phyloP scores from a whole-genome alignment of 129 eudicot genomes.

The Chrysanthemum makinoi region DNA sequence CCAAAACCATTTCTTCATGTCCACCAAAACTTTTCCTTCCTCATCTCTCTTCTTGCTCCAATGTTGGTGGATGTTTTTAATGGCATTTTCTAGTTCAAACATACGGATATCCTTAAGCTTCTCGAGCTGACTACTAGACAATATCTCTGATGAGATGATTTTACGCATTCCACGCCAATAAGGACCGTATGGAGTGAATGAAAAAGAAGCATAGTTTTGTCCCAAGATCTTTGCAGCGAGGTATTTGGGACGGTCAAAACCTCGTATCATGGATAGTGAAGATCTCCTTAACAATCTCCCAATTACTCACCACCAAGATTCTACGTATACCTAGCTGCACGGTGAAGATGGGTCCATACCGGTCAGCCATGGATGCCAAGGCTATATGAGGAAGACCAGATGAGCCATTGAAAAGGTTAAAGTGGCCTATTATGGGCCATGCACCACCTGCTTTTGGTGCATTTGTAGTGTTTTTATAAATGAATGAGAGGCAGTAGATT shows the following conservation, averaged over 20 bases:
- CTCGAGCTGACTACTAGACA: constrained; percentile 1
- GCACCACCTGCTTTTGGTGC: constrained; percentile 47
- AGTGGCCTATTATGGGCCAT: constrained; percentile 54
- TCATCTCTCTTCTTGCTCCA: not conserved
- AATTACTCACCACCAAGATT: not conserved
- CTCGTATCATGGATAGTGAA: not conserved
- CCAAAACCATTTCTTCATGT: constrained; percentile 11
- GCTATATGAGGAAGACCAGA: constrained; percentile 15
- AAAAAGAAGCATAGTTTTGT: not conserved
- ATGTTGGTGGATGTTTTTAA: not conserved
- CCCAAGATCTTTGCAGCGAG: not conserved
- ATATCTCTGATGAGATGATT: not conserved
- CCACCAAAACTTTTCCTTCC: constrained; percentile 3
- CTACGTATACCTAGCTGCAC: constrained; percentile 1
- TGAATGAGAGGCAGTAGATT: no score
- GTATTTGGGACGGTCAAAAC: constrained; percentile 1
- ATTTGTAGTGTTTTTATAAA: no score
- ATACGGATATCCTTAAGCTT: constrained; percentile 2
- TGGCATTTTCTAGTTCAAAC: constrained; percentile 6
- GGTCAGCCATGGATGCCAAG: not conserved
- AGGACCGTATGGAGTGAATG: not conserved
- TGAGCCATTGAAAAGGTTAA: constrained; percentile 9
- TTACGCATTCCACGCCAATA: constrained; percentile 10
- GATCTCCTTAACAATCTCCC: not conserved
- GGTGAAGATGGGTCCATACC: constrained; percentile 2